phyloP scores from a whole-genome alignment of 2,329 filamentous ascomycete species.

The Botrytis galanthina region DNA sequence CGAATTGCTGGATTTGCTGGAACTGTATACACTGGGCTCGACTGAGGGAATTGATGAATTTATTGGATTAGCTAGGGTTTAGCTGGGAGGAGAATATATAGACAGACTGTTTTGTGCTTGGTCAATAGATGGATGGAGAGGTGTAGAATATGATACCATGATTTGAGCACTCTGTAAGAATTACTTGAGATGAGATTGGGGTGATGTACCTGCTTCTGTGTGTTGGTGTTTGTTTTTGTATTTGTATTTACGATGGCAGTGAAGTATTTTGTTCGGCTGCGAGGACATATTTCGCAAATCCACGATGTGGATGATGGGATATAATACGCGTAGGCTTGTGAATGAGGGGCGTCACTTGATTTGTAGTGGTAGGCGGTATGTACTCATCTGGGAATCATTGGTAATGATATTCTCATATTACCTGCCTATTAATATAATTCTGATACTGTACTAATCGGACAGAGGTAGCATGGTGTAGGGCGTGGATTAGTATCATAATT shows the following conservation, averaged over 20 bases:
- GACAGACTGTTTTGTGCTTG: not conserved
- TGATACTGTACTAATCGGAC: not conserved
- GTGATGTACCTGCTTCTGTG: not conserved
- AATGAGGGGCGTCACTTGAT: too few species aligned
- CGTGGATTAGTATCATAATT: not conserved
- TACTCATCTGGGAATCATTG: not conserved
- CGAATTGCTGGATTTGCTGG: not conserved
- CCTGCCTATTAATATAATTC: too few species aligned
- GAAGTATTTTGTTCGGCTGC: not conserved
- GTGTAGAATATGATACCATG: constrained; percentile 1
- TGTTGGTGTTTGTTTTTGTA: not conserved
- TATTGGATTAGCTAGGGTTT: not conserved
- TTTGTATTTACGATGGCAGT: not conserved
- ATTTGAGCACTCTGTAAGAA: not conserved
- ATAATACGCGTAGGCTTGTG: too few species aligned
- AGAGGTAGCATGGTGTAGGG: too few species aligned
- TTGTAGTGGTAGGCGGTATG: not conserved
- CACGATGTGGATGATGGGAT: too few species aligned
- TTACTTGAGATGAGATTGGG: not conserved
- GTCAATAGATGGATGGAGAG: not conserved
- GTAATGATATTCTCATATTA: not conserved
- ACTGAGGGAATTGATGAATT: not conserved
- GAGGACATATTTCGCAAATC: not conserved
- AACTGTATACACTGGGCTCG: not conserved
- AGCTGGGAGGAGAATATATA: not conserved